These are phyloP conservation scores for Boletus subcaerulescens DNA, from an alignment of 768 basidiomycete species.

Conservation along the genomic window DNA sequence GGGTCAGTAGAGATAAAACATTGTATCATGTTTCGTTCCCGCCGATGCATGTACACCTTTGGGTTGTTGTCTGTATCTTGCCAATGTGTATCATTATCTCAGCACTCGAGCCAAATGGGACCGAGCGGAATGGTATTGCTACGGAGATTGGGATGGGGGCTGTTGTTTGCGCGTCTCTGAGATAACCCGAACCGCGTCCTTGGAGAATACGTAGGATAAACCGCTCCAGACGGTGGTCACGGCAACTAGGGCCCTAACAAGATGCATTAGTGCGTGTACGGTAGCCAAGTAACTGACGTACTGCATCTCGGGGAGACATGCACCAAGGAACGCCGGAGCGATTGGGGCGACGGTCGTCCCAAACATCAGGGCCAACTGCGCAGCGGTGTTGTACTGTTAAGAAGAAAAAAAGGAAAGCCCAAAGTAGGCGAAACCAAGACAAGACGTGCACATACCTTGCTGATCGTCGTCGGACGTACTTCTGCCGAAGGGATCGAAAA, in stretches of 20 bases:
- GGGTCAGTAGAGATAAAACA: conserved; percentile 8
- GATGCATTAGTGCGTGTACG: not conserved
- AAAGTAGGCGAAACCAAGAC: not conserved
- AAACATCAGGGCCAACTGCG: conserved; percentile 92
- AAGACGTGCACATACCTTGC: conserved; percentile 56
- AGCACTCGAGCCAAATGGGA: not conserved
- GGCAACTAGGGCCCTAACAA: conserved; percentile 75
- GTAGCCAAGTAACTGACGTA: conserved; percentile 38
- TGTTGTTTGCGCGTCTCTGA: conserved; percentile 36
- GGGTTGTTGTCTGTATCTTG: conserved; percentile 20
- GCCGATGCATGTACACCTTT: not conserved
- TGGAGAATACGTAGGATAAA: conserved; percentile 73
- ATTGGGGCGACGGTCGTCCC: conserved; percentile 82
- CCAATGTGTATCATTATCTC: conserved; percentile 18
- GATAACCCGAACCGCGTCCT: conserved; percentile 66
- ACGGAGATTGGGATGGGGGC: conserved; percentile 20
- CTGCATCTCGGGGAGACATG: conserved; percentile 70
- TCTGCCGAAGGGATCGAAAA: conserved; percentile 94
- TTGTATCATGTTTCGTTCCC: not conserved
- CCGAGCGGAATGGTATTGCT: not conserved
- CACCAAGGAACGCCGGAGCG: conserved; percentile 52
- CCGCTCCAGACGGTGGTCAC: conserved; percentile 93
- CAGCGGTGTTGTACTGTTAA: conserved; percentile 90
- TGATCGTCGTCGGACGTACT: conserved; percentile 89
- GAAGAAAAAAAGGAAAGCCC: not conserved